Conservation (phyloP, 2,329 filamentous ascomycete genomes). For the Calonectria crousiana region DNA sequence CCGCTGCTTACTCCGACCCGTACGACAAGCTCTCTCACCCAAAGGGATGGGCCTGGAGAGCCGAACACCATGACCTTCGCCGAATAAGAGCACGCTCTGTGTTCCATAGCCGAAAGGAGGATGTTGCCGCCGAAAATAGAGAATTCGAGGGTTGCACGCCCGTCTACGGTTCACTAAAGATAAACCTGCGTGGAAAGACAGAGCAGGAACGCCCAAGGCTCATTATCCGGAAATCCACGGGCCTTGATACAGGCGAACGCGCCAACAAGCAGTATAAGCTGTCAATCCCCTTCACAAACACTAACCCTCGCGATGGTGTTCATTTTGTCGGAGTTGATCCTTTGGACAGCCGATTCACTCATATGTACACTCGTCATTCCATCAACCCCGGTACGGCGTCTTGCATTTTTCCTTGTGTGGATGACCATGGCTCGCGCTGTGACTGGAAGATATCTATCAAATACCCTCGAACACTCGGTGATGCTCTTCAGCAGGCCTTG, state of each 20-base stretch:
- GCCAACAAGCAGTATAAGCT: constrained; percentile 63
- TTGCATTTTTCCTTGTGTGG: constrained; percentile 93
- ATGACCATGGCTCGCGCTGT: constrained; percentile 84
- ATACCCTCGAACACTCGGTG: constrained; percentile 87
- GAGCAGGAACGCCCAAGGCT: constrained; percentile 55
- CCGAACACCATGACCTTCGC: constrained; percentile 82
- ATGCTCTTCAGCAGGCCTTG: constrained; percentile 70
- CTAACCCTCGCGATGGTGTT: constrained; percentile 83
- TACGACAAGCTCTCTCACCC: constrained; percentile 75
- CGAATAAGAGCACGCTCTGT: constrained; percentile 73
- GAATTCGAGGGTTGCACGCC: constrained; percentile 68
- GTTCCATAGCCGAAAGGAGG: constrained; percentile 62
- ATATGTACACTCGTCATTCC: constrained; percentile 89
- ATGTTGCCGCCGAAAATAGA: constrained; percentile 67
- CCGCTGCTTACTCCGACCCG: constrained; percentile 69
- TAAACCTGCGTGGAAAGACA: constrained; percentile 56
- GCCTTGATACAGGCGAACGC: constrained; percentile 47
- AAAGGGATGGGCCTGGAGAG: constrained; percentile 69
- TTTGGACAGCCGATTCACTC: constrained; percentile 85
- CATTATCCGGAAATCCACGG: constrained; percentile 59
- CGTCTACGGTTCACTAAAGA: constrained; percentile 64
- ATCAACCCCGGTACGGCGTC: constrained; percentile 83
- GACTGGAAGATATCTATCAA: constrained; percentile 91
- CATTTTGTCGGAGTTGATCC: constrained; percentile 91
- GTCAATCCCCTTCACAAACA: constrained; percentile 81